A percentile compares a stretch with the other conserved stretches of the same genome.
phyloP scores from a whole-genome alignment of 2,329 filamentous ascomycete species.

The Blastomyces gilchristii region DNA sequence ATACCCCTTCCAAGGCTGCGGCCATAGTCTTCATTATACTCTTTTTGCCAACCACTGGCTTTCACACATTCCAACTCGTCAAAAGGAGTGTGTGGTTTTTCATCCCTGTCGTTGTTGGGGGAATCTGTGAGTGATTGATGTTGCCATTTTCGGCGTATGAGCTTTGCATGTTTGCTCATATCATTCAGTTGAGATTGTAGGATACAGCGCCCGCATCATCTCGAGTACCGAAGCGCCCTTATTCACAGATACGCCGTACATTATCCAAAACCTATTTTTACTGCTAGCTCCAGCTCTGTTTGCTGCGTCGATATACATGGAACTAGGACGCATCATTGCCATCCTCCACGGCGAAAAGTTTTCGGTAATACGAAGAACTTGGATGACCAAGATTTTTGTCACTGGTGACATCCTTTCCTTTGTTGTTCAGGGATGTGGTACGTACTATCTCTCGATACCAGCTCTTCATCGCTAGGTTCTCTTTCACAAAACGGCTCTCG shows the following conservation, averaged over 20 bases:
- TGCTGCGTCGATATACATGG: conserved; percentile 28
- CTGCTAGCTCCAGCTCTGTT: conserved; percentile 30
- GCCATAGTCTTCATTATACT: conserved; percentile 37
- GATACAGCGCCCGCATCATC: conserved; percentile 11
- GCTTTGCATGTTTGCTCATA: not conserved
- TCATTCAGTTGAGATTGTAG: conserved; percentile 14
- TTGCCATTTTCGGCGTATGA: not conserved
- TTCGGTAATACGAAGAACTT: conserved; percentile 20
- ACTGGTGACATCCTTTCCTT: conserved; percentile 20
- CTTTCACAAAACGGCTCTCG: not conserved
- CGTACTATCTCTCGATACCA: not conserved
- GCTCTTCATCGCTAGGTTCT: not conserved
- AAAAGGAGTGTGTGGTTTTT: conserved; percentile 23
- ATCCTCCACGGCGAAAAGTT: conserved; percentile 21
- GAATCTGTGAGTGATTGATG: conserved; percentile 19
- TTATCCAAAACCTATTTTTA: conserved; percentile 23
- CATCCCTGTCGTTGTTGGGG: conserved; percentile 23
- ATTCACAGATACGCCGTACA: conserved; percentile 17
- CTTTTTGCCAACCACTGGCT: conserved; percentile 32
- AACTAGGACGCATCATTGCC: conserved; percentile 27
- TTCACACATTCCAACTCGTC: conserved; percentile 33
- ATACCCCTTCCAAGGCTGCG: conserved; percentile 34
- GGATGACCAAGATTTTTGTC: conserved; percentile 26
- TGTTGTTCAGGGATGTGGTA: conserved; percentile 17
- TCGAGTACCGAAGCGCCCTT: conserved; percentile 9